phyloP scores from a whole-genome alignment of 2,329 filamentous ascomycete species.

The Penicillium sp. region DNA sequence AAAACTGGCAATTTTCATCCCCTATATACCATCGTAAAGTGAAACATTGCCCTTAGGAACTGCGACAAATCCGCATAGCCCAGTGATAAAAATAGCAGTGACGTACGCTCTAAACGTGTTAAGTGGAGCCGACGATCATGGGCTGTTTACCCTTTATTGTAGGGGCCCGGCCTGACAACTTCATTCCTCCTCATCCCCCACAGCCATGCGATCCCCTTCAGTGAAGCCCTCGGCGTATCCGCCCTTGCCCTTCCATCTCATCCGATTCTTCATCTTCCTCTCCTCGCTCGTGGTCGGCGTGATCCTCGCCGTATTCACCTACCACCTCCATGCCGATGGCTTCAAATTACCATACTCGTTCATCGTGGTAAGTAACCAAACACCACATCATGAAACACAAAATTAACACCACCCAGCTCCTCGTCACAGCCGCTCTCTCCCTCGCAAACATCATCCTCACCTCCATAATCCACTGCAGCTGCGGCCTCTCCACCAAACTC shows the following conservation, averaged over 20 bases:
- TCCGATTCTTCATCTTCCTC: constrained; percentile 45
- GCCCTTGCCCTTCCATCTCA: constrained; percentile 41
- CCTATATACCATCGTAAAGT: too few species aligned
- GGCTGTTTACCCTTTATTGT: constrained; percentile 18
- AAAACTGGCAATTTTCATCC: too few species aligned
- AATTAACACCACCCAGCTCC: constrained; percentile 45
- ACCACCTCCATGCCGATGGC: constrained; percentile 53
- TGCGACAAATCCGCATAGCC: constrained; percentile 1
- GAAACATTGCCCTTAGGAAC: neutral
- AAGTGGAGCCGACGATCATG: constrained; percentile 50
- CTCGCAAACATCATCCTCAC: constrained; percentile 52
- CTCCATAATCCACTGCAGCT: constrained; percentile 53
- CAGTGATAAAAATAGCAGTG: constrained; percentile 25
- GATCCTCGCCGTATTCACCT: constrained; percentile 60
- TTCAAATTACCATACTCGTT: constrained; percentile 62
- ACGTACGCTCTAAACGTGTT: constrained; percentile 74
- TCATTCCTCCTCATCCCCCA: constrained; percentile 8
- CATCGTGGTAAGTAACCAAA: constrained; percentile 50
- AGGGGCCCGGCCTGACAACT: neutral
- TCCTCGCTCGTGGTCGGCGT: constrained; percentile 57
- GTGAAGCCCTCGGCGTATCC: constrained; percentile 45
- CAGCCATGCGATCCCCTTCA: constrained; percentile 32
- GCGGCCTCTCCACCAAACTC: constrained; percentile 54
- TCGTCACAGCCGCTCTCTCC: constrained; percentile 55
- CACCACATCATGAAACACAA: neutral